A percentile compares a stretch with the other conserved stretches of the same genome.
phyloP scores from a whole-genome alignment of 352 stramenopile species.

The Thalassiosira livingstoniorum region DNA sequence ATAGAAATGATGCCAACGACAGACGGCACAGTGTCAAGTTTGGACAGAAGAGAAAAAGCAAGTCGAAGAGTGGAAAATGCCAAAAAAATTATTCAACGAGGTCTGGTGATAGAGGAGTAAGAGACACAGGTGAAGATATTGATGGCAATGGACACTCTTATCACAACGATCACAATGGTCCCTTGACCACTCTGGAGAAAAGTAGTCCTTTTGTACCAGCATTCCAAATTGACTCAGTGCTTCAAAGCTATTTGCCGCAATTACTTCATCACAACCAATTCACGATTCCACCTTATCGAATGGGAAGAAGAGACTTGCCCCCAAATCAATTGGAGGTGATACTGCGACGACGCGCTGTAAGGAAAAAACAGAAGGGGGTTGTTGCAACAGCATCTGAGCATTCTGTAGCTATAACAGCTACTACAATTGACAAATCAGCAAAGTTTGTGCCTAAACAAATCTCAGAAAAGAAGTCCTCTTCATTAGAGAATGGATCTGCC shows the following conservation, averaged over 20 bases:
- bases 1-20: not conserved
- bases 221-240: constrained; percentile 31
- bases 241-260: constrained; percentile 43
- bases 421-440: too few species aligned
- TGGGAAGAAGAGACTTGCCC: constrained; percentile 59
- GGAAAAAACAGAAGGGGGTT: constrained; percentile 50
- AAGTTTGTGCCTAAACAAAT: too few species aligned
- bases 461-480: too few species aligned
- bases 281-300: constrained; percentile 32
- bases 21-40: not conserved
- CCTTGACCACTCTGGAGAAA: not conserved
- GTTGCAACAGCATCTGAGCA: not conserved
- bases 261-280: constrained; percentile 21
- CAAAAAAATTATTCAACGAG: not conserved
- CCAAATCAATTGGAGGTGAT: constrained; percentile 73
- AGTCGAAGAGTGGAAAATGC: not conserved
- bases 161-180: not conserved
- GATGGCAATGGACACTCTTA: too few species aligned
- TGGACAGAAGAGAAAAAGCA: not conserved
- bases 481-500: too few species aligned
- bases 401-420: too few species aligned
- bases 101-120: not conserved
- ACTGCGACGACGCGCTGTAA: constrained; percentile 68
- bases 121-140: too few species aligned
- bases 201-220: not conserved